phyloP scores from a whole-genome alignment of 2,329 filamentous ascomycete genomes.

The Verticillium nubilum region DNA sequence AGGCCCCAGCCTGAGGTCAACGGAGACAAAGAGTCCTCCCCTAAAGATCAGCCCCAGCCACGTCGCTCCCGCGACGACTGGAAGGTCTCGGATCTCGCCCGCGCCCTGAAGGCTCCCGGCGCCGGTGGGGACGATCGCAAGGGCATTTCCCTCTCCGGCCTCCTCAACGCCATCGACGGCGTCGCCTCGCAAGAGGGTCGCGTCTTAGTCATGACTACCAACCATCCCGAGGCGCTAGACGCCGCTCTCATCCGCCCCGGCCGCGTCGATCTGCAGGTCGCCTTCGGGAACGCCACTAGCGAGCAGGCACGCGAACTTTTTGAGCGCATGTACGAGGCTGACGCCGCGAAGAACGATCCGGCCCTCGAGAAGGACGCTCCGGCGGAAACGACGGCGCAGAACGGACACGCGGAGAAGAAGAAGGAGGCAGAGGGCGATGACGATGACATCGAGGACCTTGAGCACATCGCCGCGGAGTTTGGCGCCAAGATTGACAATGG shows the following conservation, averaged over 20 bases:
- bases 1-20: not conserved
- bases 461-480: constrained; percentile 41
- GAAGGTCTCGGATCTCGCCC: constrained; percentile 35
- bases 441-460: constrained; percentile 29
- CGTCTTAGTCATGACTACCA: constrained; percentile 79
- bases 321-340: constrained; percentile 52
- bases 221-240: constrained; percentile 68
- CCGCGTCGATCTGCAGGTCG: constrained; percentile 15
- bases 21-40: not conserved
- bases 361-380: not conserved
- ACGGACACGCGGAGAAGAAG: not conserved
- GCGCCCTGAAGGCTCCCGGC: constrained; percentile 29
- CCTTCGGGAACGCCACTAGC: constrained; percentile 19
- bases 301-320: constrained; percentile 54
- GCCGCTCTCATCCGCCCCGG: constrained; percentile 67
- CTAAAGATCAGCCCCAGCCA: not conserved
- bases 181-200: constrained; percentile 75
- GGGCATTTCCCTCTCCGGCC: constrained; percentile 68
- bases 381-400: constrained; percentile 5
- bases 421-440: not conserved
- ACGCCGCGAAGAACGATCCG: not conserved
- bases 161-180: constrained; percentile 80
- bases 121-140: constrained; percentile 27
- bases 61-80: constrained; percentile 16
- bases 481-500: constrained; percentile 45